Percentiles rank a stretch among this genome's conserved stretches.
phyloP scores from a whole-genome alignment of 139 green algal species.

The Zygnema cylindricum region DNA sequence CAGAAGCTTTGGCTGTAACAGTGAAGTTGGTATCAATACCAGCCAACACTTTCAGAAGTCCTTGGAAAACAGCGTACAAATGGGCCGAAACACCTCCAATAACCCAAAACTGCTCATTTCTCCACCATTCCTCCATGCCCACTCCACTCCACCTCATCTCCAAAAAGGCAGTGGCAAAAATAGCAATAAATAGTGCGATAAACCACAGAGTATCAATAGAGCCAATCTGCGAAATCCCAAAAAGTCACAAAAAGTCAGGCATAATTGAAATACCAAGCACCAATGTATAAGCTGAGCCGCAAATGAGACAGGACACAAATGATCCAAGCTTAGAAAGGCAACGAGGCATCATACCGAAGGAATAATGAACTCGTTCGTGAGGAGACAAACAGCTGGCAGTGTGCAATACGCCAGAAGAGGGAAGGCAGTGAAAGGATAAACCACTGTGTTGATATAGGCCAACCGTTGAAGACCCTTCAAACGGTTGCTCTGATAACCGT shows the following conservation, averaged over 20 bases:
- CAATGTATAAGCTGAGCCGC: neutral
- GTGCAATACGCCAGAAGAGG: constrained; percentile 51
- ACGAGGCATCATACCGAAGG: neutral
- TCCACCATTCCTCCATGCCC: constrained; percentile 57
- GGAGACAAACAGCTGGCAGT: constrained; percentile 57
- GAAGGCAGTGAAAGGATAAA: constrained; percentile 62
- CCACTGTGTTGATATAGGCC: constrained; percentile 59
- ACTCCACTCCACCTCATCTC: constrained; percentile 62
- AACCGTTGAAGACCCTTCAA: constrained; percentile 60
- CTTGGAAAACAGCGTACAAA: constrained; percentile 56
- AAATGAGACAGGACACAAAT: neutral
- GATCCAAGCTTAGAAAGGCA: neutral
- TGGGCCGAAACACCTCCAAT: constrained; percentile 54
- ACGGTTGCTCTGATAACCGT: constrained; percentile 15
- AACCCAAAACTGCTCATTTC: constrained; percentile 65
- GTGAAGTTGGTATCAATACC: constrained; percentile 61
- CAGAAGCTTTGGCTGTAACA: constrained; percentile 46
- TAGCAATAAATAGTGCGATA: constrained; percentile 49
- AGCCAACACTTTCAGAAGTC: constrained; percentile 60
- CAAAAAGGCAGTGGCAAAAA: constrained; percentile 58
- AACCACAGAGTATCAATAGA: constrained; percentile 43
- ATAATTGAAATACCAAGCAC: neutral
- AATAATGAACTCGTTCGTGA: constrained; percentile 64
- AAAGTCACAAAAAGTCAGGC: neutral
- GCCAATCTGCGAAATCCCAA: neutral